Evolutionary conservation across 2,329 filamentous ascomycete species (phyloP).

Genomic region (Xylariaceae sp.): DNA sequence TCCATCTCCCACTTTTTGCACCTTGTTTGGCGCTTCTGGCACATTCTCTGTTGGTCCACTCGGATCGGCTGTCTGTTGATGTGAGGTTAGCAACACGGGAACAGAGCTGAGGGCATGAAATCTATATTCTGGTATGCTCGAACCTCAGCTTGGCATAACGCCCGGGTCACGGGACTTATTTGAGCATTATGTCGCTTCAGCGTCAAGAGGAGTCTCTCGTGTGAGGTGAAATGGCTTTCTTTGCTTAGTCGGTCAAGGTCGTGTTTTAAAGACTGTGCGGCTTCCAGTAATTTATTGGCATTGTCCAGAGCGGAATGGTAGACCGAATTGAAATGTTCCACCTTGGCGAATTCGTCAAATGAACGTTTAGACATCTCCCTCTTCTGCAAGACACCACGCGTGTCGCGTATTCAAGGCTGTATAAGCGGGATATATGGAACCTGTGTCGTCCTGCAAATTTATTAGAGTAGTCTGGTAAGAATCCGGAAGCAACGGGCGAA

Average conservation of each 20-base stretch:
- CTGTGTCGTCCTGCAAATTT: too few relatives aligned
- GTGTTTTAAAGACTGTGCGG: slow-evolving; percentile 33
- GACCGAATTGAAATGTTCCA: slow-evolving; percentile 1
- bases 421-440: too few relatives aligned
- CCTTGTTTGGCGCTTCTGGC: slow-evolving; percentile 19
- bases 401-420: too few relatives aligned
- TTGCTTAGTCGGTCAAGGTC: slow-evolving; percentile 24
- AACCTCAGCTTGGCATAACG: slow-evolving; percentile 22
- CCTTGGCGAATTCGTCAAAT: slow-evolving; percentile 24
- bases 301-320: slow-evolving; percentile 26
- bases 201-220: slow-evolving; percentile 15
- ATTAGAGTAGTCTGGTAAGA: too few relatives aligned
- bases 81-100: slow-evolving; percentile 12
- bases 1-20: slow-evolving; percentile 19
- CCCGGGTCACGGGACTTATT: slow-evolving; percentile 19
- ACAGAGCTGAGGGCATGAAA: not conserved
- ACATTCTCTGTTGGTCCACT: not conserved
- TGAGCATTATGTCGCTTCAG: slow-evolving; percentile 23
- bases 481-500: too few relatives aligned
- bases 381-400: too few relatives aligned
- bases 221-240: slow-evolving; percentile 4
- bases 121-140: not conserved
- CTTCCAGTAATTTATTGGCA: slow-evolving; percentile 36
- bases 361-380: slow-evolving; percentile 38
- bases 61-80: slow-evolving; percentile 4